Percentiles rank a stretch among this genome's conserved stretches.
phyloP scores from a whole-genome alignment of 176 grass and related monocot genomes.

The Phyllostachys edulis region DNA sequence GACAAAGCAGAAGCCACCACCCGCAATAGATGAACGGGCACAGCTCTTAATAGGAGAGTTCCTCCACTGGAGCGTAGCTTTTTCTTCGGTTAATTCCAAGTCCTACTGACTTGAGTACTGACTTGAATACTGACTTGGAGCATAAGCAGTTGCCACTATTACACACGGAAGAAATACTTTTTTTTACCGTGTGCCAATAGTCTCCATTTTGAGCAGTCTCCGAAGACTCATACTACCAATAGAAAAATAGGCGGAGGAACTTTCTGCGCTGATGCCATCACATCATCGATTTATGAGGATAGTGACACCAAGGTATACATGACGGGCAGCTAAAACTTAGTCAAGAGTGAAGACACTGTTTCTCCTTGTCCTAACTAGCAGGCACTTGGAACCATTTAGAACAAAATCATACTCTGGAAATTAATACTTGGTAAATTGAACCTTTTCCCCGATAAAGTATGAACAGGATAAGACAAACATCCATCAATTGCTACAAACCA shows the following conservation, averaged over 20 bases:
- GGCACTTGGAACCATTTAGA: neutral
- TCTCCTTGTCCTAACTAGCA: no score
- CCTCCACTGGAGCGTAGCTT: no score
- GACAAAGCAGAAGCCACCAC: neutral
- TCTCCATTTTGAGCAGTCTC: neutral
- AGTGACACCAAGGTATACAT: neutral
- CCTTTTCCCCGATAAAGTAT: no score
- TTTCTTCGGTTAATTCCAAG: no score
- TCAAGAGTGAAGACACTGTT: no score
- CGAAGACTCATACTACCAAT: neutral
- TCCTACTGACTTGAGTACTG: no score
- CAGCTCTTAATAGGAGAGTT: neutral
- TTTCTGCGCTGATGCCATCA: neutral
- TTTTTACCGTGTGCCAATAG: neutral
- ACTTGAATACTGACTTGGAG: neutral
- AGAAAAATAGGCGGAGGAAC: neutral
- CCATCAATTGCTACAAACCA: no score
- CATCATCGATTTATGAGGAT: neutral
- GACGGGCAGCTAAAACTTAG: neutral
- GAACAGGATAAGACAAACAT: no score
- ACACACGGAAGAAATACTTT: neutral
- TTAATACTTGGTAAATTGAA: no score
- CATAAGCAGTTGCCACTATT: neutral
- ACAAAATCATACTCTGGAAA: neutral
- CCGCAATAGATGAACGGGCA: neutral